These are phyloP conservation scores for Centaurea solstitialis DNA, from an alignment of 129 eudicot species.

Conservation along the genomic window DNA sequence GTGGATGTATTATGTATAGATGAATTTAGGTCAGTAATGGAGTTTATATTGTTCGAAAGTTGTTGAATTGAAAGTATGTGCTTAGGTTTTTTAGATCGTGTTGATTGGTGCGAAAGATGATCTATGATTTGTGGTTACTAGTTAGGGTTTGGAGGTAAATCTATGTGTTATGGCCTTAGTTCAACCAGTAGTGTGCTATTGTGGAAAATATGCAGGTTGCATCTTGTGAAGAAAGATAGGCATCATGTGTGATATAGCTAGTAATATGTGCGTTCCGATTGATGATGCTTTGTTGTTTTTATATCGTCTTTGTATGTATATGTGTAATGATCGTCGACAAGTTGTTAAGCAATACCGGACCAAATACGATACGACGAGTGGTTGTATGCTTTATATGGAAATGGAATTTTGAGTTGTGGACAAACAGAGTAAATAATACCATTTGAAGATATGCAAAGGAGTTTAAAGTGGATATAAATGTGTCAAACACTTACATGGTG, in stretches of 20 bases:
- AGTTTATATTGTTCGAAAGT: not conserved
- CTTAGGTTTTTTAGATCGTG: not conserved
- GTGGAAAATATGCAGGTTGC: not conserved
- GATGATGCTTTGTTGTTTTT: not conserved
- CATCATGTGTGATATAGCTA: not conserved
- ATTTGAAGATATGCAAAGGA: not conserved
- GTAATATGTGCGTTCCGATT: not conserved
- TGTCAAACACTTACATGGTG: not conserved
- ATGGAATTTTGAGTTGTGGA: not conserved
- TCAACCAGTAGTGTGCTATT: not conserved
- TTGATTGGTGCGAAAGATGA: slow-evolving; percentile 1
- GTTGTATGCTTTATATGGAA: not conserved
- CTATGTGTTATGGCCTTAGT: not conserved
- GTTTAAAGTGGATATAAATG: not conserved
- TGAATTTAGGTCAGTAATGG: not conserved
- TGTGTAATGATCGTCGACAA: not conserved
- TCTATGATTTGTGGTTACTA: not conserved
- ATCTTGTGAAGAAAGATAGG: not conserved
- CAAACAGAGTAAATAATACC: not conserved
- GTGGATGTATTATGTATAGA: not conserved
- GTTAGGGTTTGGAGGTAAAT: slow-evolving; percentile 6
- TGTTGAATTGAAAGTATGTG: not conserved
- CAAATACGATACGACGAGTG: too few relatives aligned
- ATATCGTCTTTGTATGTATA: not conserved
- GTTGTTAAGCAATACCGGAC: not conserved